A percentile compares a stretch with the other conserved stretches of the same genome.
Evolutionary conservation across 2,329 filamentous ascomycete genomes (phyloP).

Genomic region (Byssochlamys sp.): DNA sequence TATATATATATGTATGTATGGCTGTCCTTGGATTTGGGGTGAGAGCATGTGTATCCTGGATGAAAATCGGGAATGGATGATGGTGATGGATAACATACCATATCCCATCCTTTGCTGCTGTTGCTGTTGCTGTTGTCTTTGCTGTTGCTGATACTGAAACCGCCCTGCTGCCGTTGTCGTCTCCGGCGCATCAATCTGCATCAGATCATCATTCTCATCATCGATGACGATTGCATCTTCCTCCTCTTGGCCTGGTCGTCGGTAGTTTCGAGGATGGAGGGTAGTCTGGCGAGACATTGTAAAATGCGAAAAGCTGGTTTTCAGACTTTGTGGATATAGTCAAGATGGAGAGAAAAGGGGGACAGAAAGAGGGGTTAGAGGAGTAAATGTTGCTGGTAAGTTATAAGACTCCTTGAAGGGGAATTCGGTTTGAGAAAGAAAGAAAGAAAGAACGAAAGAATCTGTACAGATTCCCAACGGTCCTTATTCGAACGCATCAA

Average conservation of each 20-base stretch:
- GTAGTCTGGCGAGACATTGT: not conserved
- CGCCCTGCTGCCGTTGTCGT: not conserved
- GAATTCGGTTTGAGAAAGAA: too few relatives aligned
- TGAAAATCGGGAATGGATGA: not conserved
- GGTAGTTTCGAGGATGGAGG: not conserved
- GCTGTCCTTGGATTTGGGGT: too few relatives aligned
- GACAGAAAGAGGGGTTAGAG: too few relatives aligned
- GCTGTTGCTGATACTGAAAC: not conserved
- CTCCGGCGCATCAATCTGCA: not conserved
- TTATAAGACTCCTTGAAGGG: too few relatives aligned
- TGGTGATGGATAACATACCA: not conserved
- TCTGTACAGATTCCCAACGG: too few relatives aligned
- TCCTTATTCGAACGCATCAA: too few relatives aligned
- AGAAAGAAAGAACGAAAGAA: too few relatives aligned
- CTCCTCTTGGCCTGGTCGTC: not conserved
- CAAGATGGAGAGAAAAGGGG: not conserved
- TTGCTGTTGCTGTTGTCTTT: not conserved
- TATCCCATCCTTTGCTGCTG: not conserved
- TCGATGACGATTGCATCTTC: not conserved
- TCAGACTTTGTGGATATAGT: conserved; percentile 1
- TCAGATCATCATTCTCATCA: not conserved
- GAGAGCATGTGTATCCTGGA: not conserved
- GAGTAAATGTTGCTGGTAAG: too few relatives aligned
- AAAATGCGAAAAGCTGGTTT: conserved; percentile 4
- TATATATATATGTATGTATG: too few relatives aligned